Evolutionary conservation across 768 basidiomycete species (phyloP).

Genomic region (Clathrus columnatus): DNA sequence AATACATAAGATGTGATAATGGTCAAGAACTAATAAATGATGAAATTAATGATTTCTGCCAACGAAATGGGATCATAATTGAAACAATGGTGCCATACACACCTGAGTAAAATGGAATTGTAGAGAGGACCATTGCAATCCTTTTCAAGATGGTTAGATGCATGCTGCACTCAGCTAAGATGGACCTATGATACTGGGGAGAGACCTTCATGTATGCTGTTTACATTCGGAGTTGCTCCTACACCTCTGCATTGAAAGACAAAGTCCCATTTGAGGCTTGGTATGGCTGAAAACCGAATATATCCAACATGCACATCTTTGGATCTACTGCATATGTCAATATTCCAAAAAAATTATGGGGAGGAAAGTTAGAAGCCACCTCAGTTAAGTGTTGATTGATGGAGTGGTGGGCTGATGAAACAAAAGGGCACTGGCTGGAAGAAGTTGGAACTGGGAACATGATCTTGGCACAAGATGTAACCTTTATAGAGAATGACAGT

Average conservation of each 20-base stretch:
- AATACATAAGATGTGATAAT: conserved; percentile 17
- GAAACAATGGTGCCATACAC: not conserved
- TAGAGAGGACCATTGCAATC: not conserved
- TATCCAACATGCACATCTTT: conserved; percentile 13
- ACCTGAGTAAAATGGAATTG: not conserved
- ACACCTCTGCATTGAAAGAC: conserved; percentile 14
- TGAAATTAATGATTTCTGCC: conserved; percentile 3
- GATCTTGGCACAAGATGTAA: not conserved
- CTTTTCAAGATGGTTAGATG: not conserved
- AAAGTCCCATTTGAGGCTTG: conserved; percentile 16
- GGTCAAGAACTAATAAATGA: conserved; percentile 19
- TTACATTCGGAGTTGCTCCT: conserved; percentile 14
- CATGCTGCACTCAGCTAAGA: not conserved
- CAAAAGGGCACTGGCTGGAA: not conserved
- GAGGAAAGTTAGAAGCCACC: conserved; percentile 1
- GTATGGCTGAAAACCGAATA: conserved; percentile 13
- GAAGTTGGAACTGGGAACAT: not conserved
- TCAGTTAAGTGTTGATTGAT: not conserved
- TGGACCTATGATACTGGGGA: conserved; percentile 9
- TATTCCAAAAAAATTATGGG: not conserved
- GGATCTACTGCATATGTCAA: conserved; percentile 13
- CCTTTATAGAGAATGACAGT: not conserved
- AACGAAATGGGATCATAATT: not conserved
- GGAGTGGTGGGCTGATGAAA: conserved; percentile 2
- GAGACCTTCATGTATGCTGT: conserved; percentile 14